A percentile compares a stretch with the other conserved stretches of the same genome.
These are phyloP conservation scores for Ceratobasidium sp. DNA, from an alignment of 1,284 basidiomycete species.

Conservation along the genomic window DNA sequence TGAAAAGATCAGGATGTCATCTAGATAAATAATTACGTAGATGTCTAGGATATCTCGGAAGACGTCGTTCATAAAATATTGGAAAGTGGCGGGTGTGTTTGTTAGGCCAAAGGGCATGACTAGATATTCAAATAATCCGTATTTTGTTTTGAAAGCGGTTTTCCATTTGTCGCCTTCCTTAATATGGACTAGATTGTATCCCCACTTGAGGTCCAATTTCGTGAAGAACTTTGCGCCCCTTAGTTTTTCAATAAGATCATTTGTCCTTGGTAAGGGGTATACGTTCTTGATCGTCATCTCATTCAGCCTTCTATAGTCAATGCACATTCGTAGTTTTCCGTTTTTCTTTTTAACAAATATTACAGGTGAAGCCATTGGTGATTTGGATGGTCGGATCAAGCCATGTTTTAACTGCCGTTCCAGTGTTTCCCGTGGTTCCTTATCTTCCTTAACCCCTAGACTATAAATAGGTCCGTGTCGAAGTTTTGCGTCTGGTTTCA, in stretches of 20 bases:
- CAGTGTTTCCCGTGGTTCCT: not conserved
- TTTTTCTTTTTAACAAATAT: constrained; percentile 63
- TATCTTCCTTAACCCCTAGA: constrained; percentile 20
- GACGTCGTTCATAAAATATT: constrained; percentile 47
- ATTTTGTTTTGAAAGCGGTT: constrained; percentile 54
- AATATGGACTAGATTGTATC: constrained; percentile 52
- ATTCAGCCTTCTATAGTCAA: constrained; percentile 58
- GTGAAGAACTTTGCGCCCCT: constrained; percentile 48
- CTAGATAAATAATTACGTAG: constrained; percentile 38
- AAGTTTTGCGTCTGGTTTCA: not conserved
- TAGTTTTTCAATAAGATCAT: constrained; percentile 49
- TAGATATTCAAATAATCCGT: constrained; percentile 55
- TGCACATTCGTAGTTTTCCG: constrained; percentile 55
- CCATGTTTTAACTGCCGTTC: constrained; percentile 30
- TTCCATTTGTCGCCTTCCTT: constrained; percentile 52
- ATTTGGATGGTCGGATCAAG: constrained; percentile 53
- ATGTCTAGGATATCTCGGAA: constrained; percentile 28
- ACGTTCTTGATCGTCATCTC: constrained; percentile 36
- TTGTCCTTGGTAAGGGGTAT: constrained; percentile 48
- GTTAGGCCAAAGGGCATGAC: constrained; percentile 52
- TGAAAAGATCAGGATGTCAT: constrained; percentile 41
- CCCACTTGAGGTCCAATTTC: constrained; percentile 52
- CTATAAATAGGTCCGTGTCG: too few relatives aligned
- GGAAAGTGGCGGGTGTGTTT: constrained; percentile 54
- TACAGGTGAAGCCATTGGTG: constrained; percentile 55